Evolutionary conservation across 108 stramenopile species (phyloP), one percentile per base, ranked within the genome.

Genomic region (Aurantiochytrium sp.): DNA sequence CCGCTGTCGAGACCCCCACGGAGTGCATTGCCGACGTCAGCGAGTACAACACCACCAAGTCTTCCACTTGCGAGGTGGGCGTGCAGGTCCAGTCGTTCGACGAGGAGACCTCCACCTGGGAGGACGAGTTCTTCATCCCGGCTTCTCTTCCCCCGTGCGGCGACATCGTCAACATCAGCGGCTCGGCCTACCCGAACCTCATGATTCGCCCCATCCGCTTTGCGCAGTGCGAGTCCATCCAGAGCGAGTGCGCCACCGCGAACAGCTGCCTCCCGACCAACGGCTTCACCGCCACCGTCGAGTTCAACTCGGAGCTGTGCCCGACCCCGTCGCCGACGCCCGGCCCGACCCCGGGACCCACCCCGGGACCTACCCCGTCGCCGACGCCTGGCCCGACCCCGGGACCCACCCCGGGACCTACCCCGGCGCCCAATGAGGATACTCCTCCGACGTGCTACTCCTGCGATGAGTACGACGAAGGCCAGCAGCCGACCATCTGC

Each of bases 41-140:
- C 34, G 59, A 65, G 1, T 65, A 81, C 4, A 48, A 81, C 73
- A 3, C 3, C 36, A 2, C 73, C 24, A 42, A 37, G 1, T 48
- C 73, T 1, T 17, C 6, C 73, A 30, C 21, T 22, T 81, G 73
- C 3, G 73, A 22, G n/a, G 73, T 48, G 12, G 73, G 73, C 12
- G 73, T 81, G 19, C 45, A 41, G 39, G 73, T 81, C 0, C 42
- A 81, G 73, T 81, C 39, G 6, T 81, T 48, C 2, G 12, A 81
- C 73, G 42, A 41, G 39, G 73, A 48, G 21, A 81, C 42, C 3
- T 0, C n/a, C 39, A 1, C 21, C 10, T 81, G 45, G 39, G 39
- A 48, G 73, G 42, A 81, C 19, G 73, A 81, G 73, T 81, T 81
- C 2, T 81, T 81, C 73, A 42, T 81, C 19, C 73, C 73, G 0